Percentiles rank a stretch among this genome's conserved stretches.
phyloP scores from a whole-genome alignment of 305 asterid species.

The Andrographis paniculata region DNA sequence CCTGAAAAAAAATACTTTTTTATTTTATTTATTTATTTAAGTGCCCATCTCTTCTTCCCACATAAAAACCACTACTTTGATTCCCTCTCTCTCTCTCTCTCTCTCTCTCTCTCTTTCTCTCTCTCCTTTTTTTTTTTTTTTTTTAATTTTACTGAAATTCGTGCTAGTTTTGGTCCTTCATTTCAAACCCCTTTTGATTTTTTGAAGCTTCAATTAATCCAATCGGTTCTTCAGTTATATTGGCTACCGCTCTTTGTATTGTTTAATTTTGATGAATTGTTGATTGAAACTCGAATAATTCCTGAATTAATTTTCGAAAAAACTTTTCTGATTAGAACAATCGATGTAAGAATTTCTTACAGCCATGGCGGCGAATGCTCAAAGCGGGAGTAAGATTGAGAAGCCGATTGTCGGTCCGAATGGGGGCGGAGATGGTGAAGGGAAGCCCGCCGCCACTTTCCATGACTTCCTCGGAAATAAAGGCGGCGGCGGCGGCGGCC shows the following conservation, averaged over 20 bases:
- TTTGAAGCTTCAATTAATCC: too few relatives aligned
- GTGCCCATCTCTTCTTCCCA: conserved; percentile 22
- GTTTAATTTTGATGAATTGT: not conserved
- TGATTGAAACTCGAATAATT: too few relatives aligned
- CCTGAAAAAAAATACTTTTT: conserved; percentile 35
- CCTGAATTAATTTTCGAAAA: too few relatives aligned
- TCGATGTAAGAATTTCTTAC: too few relatives aligned
- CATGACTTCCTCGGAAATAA: conserved; percentile 81
- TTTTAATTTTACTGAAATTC: conserved; percentile 31
- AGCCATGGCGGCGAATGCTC: conserved; percentile 89
- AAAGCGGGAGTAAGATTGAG: conserved; percentile 29
- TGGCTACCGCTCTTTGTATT: too few relatives aligned
- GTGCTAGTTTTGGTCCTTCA: too few relatives aligned
- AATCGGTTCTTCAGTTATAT: too few relatives aligned
- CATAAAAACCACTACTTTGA: conserved; percentile 10
- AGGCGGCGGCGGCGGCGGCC: conserved; percentile 20
- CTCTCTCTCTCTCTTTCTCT: not conserved
- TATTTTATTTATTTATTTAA: too few relatives aligned
- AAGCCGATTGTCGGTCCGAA: conserved; percentile 25
- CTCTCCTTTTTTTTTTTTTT: conserved; percentile 4
- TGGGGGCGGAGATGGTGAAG: conserved; percentile 40
- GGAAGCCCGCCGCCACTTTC: conserved; percentile 49
- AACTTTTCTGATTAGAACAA: too few relatives aligned
- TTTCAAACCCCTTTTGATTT: too few relatives aligned
- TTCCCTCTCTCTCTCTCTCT: conserved; percentile 11